phyloP scores from a whole-genome alignment of 148 eudicot species.

The Chenopodium berlandieri region DNA sequence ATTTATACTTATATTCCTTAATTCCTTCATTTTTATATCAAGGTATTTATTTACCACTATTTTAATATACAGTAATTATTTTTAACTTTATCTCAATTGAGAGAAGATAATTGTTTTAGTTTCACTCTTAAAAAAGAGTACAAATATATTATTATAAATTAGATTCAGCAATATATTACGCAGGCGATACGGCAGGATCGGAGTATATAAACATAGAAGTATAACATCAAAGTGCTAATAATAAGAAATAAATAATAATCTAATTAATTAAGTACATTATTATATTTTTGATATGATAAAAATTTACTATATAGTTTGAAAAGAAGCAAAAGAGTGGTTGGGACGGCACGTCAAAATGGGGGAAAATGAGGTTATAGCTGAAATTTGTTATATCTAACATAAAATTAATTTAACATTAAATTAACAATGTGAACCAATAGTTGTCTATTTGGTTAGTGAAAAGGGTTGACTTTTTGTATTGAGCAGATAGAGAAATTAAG shows the following conservation, averaged over 20 bases:
- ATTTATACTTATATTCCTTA: slow-evolving; percentile 4
- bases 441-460: slow-evolving; percentile 28
- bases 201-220: background rate
- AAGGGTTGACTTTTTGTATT: slow-evolving; percentile 27
- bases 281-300: background rate
- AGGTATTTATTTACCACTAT: background rate
- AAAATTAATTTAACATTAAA: background rate
- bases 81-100: background rate
- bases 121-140: background rate
- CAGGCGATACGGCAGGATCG: slow-evolving; percentile 2
- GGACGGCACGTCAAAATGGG: slow-evolving; percentile 36
- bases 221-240: background rate
- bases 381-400: slow-evolving; percentile 19
- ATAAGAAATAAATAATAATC: too few species aligned
- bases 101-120: background rate
- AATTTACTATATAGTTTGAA: slow-evolving; percentile 13
- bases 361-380: slow-evolving; percentile 16
- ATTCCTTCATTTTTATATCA: background rate
- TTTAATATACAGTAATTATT: background rate
- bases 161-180: background rate
- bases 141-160: background rate
- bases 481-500: slow-evolving; percentile 3
- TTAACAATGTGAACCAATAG: background rate
- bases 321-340: slow-evolving; percentile 31
- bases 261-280: too few species aligned